Base-by-base conservation (phyloP, 1,284 basidiomycete genomes). In the Sanghuangporus sanghuang region DNA sequence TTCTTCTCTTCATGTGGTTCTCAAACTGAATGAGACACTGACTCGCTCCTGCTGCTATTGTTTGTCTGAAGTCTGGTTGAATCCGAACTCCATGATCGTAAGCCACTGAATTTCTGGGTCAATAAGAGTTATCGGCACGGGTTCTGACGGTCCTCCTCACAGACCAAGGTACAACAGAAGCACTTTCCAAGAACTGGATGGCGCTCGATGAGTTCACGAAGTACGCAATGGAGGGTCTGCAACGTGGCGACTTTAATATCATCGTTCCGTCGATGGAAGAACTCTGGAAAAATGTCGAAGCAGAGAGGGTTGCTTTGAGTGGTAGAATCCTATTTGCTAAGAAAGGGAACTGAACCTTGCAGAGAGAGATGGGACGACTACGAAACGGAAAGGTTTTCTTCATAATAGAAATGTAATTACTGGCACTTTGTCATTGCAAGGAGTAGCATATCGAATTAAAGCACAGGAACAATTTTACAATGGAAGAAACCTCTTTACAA, bases 51-150 rank as follows among this genome's bases (percentile, higher is more conserved):
- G 14, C 14, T 46, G 8, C 21, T 46, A 18, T 18, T n/a, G 23
- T 23, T n/a, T 2, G 16, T 18, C 14, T 42, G n/a, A 12, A 85
- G 84, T 4, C 75, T 86, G 2, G 83, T 85, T 11, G 84, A 86
- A 72, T 87, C 85, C 6, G 85, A 88, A 68, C 74, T 87, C 35
- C 86, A 89, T 69, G 85, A 87, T 65, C 75, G 84, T 84, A 69
- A 68, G 80, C 69, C 23, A 16, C 14, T 16, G 12, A 16, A n/a
- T 11, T 18, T 46, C 21, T 42, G 35, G 44, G 16, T 54, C 53
- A 54, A 11, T 46, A 23, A 23, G 23, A 2, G 23, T 44, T 12
- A 57, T 64, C 38, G 58, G 39, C 32, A 32, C 38, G 21, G 56
- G 27, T 54, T 11, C 65, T 42, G 56, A 63, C 21, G 62, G 3